A percentile compares a stretch with the other conserved stretches of the same genome.
These are phyloP conservation scores for Boletus semigastroideus DNA, from an alignment of 1,284 basidiomycete species.

Conservation along the genomic window DNA sequence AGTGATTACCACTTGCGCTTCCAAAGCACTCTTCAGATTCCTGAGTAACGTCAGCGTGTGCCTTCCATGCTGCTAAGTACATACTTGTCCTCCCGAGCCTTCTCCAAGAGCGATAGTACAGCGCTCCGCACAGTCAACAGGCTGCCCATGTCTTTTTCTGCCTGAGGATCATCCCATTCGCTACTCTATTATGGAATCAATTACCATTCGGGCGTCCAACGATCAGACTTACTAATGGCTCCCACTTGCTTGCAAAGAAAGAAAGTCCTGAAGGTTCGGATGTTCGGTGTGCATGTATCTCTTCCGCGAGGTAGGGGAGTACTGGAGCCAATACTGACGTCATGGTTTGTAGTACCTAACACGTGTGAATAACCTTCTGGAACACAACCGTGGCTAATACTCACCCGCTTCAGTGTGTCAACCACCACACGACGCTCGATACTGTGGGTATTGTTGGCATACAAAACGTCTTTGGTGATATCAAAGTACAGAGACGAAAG, in stretches of 20 bases:
- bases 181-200: constrained; percentile 37
- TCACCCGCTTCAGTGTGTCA: constrained; percentile 73
- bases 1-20: constrained; percentile 64
- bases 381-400: constrained; percentile 13
- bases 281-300: constrained; percentile 56
- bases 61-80: constrained; percentile 15
- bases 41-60: constrained; percentile 37
- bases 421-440: constrained; percentile 63
- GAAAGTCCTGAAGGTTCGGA: constrained; percentile 42
- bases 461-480: constrained; percentile 88
- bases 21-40: constrained; percentile 67
- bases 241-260: constrained; percentile 67
- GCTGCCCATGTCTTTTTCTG: constrained; percentile 57
- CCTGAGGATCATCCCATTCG: constrained; percentile 55
- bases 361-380: neutral
- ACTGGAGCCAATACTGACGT: constrained; percentile 82
- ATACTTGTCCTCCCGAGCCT: constrained; percentile 69
- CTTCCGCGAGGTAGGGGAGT: constrained; percentile 90
- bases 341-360: constrained; percentile 69
- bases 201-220: neutral
- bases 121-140: constrained; percentile 55
- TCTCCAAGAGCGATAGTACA: constrained; percentile 65
- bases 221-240: constrained; percentile 46
- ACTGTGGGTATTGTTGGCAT: constrained; percentile 63
- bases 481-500: constrained; percentile 90